Evolutionary conservation across 805 yeast species (phyloP).

Genomic region (Saturnispora hagleri): DNA sequence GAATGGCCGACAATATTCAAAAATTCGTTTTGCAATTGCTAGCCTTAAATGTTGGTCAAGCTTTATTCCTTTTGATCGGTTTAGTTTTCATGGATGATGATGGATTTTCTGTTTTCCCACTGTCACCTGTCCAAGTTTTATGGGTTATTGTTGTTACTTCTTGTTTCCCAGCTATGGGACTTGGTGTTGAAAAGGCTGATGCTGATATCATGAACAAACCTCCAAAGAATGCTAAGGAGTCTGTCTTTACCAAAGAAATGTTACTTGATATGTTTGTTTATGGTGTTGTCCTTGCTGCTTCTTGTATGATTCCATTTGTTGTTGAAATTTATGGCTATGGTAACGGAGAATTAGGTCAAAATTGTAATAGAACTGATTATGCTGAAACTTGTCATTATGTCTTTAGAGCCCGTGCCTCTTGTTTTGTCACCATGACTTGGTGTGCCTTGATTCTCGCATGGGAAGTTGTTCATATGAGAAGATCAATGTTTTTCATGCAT

Average conservation of each 20-base stretch:
- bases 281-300: slow-evolving; percentile 64
- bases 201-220: slow-evolving; percentile 55
- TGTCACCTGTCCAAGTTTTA: slow-evolving; percentile 70
- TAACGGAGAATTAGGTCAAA: slow-evolving; percentile 51
- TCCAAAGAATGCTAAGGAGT: slow-evolving; percentile 47
- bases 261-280: slow-evolving; percentile 61
- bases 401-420: slow-evolving; percentile 65
- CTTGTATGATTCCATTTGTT: slow-evolving; percentile 60
- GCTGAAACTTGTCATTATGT: slow-evolving; percentile 48
- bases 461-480: slow-evolving; percentile 69
- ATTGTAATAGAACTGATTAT: slow-evolving; percentile 44
- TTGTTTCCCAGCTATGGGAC: slow-evolving; percentile 79
- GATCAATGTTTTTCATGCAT: slow-evolving; percentile 63
- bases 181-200: slow-evolving; percentile 58
- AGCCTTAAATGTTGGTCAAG: slow-evolving; percentile 68
- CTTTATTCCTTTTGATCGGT: slow-evolving; percentile 59
- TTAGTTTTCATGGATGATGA: slow-evolving; percentile 56
- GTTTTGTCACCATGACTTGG: slow-evolving; percentile 83
- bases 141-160: slow-evolving; percentile 76
- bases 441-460: slow-evolving; percentile 72
- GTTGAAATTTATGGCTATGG: slow-evolving; percentile 61
- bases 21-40: slow-evolving; percentile 67
- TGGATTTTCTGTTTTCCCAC: slow-evolving; percentile 69
- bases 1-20: slow-evolving; percentile 72
- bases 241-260: slow-evolving; percentile 59